Conservation (phyloP, 2,329 filamentous ascomycete species). For the Phaeosphaeria sp. region DNA sequence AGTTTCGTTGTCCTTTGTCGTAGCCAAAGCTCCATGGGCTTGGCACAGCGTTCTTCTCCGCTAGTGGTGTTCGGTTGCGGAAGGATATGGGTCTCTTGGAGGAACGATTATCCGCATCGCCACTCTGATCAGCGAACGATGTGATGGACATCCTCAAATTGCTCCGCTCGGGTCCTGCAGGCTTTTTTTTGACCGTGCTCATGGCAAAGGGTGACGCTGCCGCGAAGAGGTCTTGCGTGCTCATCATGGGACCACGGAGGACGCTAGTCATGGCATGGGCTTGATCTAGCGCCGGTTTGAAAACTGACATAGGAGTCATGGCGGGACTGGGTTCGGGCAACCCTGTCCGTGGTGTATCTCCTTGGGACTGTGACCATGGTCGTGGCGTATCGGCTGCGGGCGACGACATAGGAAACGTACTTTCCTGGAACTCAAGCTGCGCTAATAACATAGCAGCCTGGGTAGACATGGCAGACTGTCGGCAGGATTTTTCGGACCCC, state of each 20-base stretch:
- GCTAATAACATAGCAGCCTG: slow-evolving; percentile 46
- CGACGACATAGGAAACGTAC: slow-evolving; percentile 25
- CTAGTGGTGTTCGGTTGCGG: slow-evolving; percentile 32
- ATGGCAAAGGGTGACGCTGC: slow-evolving; percentile 50
- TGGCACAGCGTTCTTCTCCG: slow-evolving; percentile 31
- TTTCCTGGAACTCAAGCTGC: slow-evolving; percentile 43
- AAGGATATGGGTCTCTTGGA: slow-evolving; percentile 30
- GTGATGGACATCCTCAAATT: slow-evolving; percentile 32
- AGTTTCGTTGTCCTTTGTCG: slow-evolving; percentile 15
- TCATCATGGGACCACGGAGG: slow-evolving; percentile 31
- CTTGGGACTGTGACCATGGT: slow-evolving; percentile 24
- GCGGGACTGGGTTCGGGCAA: slow-evolving; percentile 25
- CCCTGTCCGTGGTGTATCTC: slow-evolving; percentile 22
- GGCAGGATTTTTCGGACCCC: slow-evolving; percentile 11
- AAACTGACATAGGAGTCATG: slow-evolving; percentile 39
- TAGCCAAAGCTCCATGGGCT: slow-evolving; percentile 23
- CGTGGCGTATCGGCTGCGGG: slow-evolving; percentile 16
- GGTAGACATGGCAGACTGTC: slow-evolving; percentile 41
- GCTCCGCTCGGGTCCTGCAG: slow-evolving; percentile 18
- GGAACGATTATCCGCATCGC: slow-evolving; percentile 8
- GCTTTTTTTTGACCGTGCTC: slow-evolving; percentile 52
- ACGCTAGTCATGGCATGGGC: slow-evolving; percentile 17
- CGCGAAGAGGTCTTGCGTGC: slow-evolving; percentile 55
- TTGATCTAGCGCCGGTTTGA: slow-evolving; percentile 31
- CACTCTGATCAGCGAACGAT: slow-evolving; percentile 13